Evolutionary conservation across 108 stramenopile species (phyloP).

Genomic region (Phaeodactylum tricornutum): DNA sequence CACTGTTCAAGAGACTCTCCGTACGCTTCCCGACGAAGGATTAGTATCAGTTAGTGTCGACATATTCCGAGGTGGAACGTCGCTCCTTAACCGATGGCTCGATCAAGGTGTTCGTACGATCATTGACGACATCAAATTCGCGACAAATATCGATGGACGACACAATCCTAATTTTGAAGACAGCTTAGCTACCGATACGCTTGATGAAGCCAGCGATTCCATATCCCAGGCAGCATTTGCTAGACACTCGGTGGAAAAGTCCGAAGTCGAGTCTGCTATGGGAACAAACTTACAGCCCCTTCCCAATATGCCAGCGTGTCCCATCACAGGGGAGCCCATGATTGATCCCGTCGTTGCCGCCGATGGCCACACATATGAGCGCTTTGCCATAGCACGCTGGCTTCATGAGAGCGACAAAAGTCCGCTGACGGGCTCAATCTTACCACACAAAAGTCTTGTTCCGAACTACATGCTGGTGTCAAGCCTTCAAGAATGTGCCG

Average conservation of each 20-base stretch:
- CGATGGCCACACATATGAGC: conserved; percentile 93
- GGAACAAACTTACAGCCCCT: conserved; percentile 19
- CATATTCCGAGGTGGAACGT: conserved; percentile 25
- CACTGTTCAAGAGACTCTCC: conserved; percentile 33
- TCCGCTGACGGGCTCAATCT: conserved; percentile 64
- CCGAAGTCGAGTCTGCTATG: neutral
- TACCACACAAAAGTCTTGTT: conserved; percentile 65
- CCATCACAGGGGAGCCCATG: conserved; percentile 87
- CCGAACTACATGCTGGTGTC: conserved; percentile 74
- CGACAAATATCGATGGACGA: conserved; percentile 73
- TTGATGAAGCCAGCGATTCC: conserved; percentile 29
- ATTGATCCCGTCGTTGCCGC: conserved; percentile 84
- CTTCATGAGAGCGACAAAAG: conserved; percentile 64
- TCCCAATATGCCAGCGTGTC: conserved; percentile 83
- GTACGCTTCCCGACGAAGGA: conserved; percentile 59
- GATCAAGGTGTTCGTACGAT: conserved; percentile 48
- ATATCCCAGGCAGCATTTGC: too few relatives aligned
- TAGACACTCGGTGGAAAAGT: conserved; percentile 5
- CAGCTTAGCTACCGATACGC: conserved; percentile 3
- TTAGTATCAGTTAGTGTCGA: conserved; percentile 44
- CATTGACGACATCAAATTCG: conserved; percentile 53
- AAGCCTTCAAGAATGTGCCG: conserved; percentile 38
- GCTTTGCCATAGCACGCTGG: conserved; percentile 81
- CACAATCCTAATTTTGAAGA: conserved; percentile 22
- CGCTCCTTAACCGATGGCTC: conserved; percentile 57